These are phyloP conservation scores for Colletotrichum sp. DNA, from an alignment of 2,329 filamentous ascomycete species.

Conservation along the genomic window DNA sequence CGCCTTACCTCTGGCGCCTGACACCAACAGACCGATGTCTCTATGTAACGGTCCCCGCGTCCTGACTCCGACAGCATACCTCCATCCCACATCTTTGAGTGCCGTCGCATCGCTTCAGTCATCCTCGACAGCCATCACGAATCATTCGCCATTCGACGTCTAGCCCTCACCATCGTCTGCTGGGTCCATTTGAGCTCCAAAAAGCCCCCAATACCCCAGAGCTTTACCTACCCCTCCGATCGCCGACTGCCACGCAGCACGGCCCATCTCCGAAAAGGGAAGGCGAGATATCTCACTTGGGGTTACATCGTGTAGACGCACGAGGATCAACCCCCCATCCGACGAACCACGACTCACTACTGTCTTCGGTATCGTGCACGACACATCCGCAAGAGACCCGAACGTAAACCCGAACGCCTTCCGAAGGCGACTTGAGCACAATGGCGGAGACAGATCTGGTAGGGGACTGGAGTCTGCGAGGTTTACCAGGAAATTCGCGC, in stretches of 20 bases:
- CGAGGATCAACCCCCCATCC: neutral
- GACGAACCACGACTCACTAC: neutral
- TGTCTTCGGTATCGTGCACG: neutral
- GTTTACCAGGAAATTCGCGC: neutral
- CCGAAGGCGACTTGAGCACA: neutral
- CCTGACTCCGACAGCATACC: neutral
- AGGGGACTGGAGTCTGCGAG: neutral
- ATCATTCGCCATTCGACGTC: neutral
- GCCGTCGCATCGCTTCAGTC: neutral
- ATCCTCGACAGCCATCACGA: neutral
- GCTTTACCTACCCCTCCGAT: neutral
- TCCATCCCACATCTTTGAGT: neutral
- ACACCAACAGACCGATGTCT: neutral
- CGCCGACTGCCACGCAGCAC: neutral
- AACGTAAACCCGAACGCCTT: neutral
- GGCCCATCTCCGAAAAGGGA: slow-evolving; percentile 1
- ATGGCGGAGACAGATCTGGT: neutral
- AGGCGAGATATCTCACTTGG: slow-evolving; percentile 4
- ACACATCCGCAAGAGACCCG: neutral
- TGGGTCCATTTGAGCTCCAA: neutral
- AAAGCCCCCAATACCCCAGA: neutral
- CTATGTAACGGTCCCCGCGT: neutral
- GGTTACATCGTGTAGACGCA: slow-evolving; percentile 5
- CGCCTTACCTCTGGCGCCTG: neutral
- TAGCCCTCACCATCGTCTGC: neutral